Evolutionary conservation across 192 early-diverging fungal species (phyloP), one percentile per base, ranked within the genome.

Genomic region (Umbelopsis sp.): DNA sequence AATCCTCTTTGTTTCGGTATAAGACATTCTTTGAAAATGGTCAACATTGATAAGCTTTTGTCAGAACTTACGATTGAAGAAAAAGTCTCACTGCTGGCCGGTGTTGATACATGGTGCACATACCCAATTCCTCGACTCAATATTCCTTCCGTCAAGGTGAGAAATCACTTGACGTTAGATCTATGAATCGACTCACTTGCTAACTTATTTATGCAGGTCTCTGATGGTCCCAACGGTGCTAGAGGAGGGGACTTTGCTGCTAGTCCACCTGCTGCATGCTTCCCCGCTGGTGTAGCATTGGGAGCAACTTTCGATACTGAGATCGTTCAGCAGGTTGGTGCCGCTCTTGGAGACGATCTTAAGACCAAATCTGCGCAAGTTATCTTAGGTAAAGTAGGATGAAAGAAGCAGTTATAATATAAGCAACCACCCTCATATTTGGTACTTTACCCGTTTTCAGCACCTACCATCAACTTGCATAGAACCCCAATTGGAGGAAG

Each of bases 181-280:
- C 12, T 8, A 2, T 7, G 1, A 12, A 35, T 35, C 12, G 27
- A 33, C 12, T 18, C 15, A 15, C 1, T 61, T 18, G 13, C 35
- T 16, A 61, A 7, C 11, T 25, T 4, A 35, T 15, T 27, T 15
- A 61, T 18, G 1, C 18, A 61, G 55, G 30, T 61, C 2, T 45
- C 48, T 15, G 68, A 69, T 21, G 68, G 68, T 41, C 68, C 68
- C 15, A 49, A 69, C 30, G 68, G 68, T 30, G 68, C 51, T 33
- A 41, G 49, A 44, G 68, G 68, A 12, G 49, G 49, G 45, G 49
- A 44, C 4, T 52, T 52, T 22, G 18, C 37, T 33, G 51, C 37
- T 35, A 25, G 65, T 41, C 23, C 41, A 33, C 23, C 46, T 20
- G 65, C 65, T 46, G 46, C 41, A 13, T 46, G 46, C 22, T 69